These are phyloP conservation scores for Vitis rotundifolia DNA, from an alignment of 164 flowering plant species.

Conservation along the genomic window DNA sequence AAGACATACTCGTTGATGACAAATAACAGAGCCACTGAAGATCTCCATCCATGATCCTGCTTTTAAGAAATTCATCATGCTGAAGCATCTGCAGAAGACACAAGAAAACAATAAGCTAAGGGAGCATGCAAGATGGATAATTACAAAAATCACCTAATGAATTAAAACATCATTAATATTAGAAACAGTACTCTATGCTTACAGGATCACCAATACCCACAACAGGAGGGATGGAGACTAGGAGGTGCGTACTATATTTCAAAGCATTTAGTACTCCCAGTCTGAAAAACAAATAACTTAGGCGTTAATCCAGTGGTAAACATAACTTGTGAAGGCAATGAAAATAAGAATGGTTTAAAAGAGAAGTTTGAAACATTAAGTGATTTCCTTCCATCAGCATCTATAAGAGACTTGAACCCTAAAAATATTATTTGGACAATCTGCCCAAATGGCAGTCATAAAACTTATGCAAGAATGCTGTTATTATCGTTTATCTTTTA, in stretches of 20 bases:
- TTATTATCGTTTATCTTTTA: too few species aligned
- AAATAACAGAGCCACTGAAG: slow-evolving; percentile 82
- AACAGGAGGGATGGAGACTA: slow-evolving; percentile 76
- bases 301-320: neutral
- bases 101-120: neutral
- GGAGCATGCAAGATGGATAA: neutral
- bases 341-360: neutral
- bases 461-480: too few species aligned
- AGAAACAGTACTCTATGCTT: slow-evolving; percentile 12
- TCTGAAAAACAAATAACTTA: slow-evolving; percentile 34
- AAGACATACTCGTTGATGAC: slow-evolving; percentile 77
- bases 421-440: neutral
- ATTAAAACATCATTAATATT: neutral
- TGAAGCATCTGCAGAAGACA: slow-evolving; percentile 56
- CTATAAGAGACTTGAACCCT: neutral
- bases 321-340: neutral
- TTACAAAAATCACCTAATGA: neutral
- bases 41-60: slow-evolving; percentile 42
- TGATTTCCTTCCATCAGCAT: neutral
- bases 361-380: neutral
- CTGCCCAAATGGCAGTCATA: neutral
- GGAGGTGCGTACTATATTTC: slow-evolving; percentile 63
- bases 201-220: slow-evolving; percentile 80
- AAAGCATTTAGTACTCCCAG: slow-evolving; percentile 30
- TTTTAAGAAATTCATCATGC: slow-evolving; percentile 43